A percentile compares a stretch with the other conserved stretches of the same genome.
Evolutionary conservation across 306 rosid genomes (phyloP).

Genomic region (Malus asiatica): DNA sequence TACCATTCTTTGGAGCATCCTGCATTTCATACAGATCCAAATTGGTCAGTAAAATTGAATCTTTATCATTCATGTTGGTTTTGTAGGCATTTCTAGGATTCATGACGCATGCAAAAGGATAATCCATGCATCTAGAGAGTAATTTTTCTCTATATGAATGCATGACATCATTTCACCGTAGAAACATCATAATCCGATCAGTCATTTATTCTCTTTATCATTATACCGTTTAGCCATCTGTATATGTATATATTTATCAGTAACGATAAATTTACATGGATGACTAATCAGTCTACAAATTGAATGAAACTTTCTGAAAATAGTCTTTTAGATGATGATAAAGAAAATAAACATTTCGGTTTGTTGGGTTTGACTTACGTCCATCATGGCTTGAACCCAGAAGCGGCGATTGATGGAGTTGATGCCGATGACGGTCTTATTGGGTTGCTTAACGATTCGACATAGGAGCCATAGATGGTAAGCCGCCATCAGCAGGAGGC

Average conservation of each 20-base stretch:
- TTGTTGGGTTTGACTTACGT: slow-evolving; percentile 30
- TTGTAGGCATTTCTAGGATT: too few relatives aligned
- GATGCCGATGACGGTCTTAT: slow-evolving; percentile 68
- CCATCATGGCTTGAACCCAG: slow-evolving; percentile 94
- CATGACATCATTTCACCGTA: too few relatives aligned
- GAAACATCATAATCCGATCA: too few relatives aligned
- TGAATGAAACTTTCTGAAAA: too few relatives aligned
- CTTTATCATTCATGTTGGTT: neutral
- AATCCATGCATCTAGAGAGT: too few relatives aligned
- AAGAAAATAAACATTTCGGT: neutral
- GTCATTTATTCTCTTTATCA: too few relatives aligned
- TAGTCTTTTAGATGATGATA: neutral
- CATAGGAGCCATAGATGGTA: slow-evolving; percentile 80
- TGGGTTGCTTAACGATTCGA: slow-evolving; percentile 47
- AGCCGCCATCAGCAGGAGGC: slow-evolving; percentile 41
- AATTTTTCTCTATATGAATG: too few relatives aligned
- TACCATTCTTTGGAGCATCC: slow-evolving; percentile 65
- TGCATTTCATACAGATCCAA: slow-evolving; percentile 11
- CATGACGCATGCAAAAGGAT: too few relatives aligned
- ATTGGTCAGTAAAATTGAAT: neutral
- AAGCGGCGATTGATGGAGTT: slow-evolving; percentile 76
- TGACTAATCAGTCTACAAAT: too few relatives aligned
- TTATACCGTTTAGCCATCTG: too few relatives aligned
- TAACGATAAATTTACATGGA: too few relatives aligned
- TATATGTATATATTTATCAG: too few relatives aligned